Evolutionary conservation across 768 basidiomycete species (phyloP).

Genomic region (Calocybe cyanea): DNA sequence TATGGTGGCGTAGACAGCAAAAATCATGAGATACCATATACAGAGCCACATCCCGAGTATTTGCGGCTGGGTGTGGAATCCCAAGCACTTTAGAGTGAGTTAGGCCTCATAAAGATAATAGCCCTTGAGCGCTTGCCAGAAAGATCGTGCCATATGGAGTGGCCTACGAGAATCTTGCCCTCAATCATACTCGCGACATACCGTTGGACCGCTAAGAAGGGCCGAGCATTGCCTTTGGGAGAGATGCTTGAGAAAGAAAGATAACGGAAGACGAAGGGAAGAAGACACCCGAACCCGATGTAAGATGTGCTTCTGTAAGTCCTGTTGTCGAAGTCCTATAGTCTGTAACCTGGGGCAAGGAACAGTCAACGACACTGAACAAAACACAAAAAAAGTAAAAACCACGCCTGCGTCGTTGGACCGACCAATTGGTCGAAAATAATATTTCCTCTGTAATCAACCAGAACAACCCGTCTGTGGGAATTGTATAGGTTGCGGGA

Average conservation of each 20-base stretch:
- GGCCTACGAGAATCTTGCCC: slow-evolving; percentile 71
- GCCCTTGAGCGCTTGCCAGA: slow-evolving; percentile 48
- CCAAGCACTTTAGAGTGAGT: slow-evolving; percentile 54
- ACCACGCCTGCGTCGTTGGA: slow-evolving; percentile 48
- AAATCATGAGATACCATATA: slow-evolving; percentile 43
- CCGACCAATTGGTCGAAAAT: slow-evolving; percentile 63
- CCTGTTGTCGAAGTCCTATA: slow-evolving; percentile 67
- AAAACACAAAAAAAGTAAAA: background rate
- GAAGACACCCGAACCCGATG: slow-evolving; percentile 30
- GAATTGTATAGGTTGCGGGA: background rate
- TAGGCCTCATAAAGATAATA: slow-evolving; percentile 6
- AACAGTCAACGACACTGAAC: background rate
- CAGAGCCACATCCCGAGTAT: slow-evolving; percentile 76
- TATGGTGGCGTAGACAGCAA: slow-evolving; percentile 15
- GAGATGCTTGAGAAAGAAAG: background rate
- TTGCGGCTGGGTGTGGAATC: slow-evolving; percentile 73
- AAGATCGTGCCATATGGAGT: slow-evolving; percentile 77
- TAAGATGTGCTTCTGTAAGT: slow-evolving; percentile 37
- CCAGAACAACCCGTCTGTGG: slow-evolving; percentile 43
- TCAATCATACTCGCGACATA: slow-evolving; percentile 61
- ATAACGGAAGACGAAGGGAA: background rate
- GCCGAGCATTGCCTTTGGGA: slow-evolving; percentile 41
- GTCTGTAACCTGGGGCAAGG: slow-evolving; percentile 54
- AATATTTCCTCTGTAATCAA: slow-evolving; percentile 53
- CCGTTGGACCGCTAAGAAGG: slow-evolving; percentile 64